Percentiles rank a stretch among this genome's conserved stretches.
phyloP scores from a whole-genome alignment of 1,139 yeast species.

The Diutina scorzettiae region DNA sequence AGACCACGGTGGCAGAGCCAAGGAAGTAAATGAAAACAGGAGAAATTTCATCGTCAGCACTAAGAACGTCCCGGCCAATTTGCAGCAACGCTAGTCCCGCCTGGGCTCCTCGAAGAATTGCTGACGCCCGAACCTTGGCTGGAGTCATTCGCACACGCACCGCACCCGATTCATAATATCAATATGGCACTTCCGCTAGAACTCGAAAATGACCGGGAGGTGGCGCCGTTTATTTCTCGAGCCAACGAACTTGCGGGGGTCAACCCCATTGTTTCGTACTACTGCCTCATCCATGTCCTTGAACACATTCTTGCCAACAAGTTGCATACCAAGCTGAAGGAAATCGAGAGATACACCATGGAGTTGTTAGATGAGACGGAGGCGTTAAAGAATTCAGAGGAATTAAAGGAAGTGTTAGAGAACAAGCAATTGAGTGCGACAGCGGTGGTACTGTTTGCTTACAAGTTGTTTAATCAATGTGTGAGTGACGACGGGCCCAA shows the following conservation, averaged over 20 bases:
- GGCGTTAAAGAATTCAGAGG: slow-evolving; percentile 27
- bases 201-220: slow-evolving; percentile 23
- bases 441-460: slow-evolving; percentile 49
- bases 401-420: slow-evolving; percentile 30
- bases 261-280: slow-evolving; percentile 47
- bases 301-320: slow-evolving; percentile 50
- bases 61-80: neutral
- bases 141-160: neutral
- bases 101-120: neutral
- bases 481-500: slow-evolving; percentile 18
- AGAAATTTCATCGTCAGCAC: neutral
- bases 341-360: slow-evolving; percentile 46
- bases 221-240: slow-evolving; percentile 34
- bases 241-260: slow-evolving; percentile 37
- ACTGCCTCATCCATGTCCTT: slow-evolving; percentile 50
- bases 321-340: slow-evolving; percentile 40
- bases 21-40: neutral
- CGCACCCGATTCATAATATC: neutral
- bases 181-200: neutral
- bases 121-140: neutral
- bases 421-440: slow-evolving; percentile 48
- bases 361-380: slow-evolving; percentile 56
- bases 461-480: slow-evolving; percentile 44
- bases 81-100: neutral
- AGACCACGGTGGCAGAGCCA: neutral